Evolutionary conservation across 2,329 filamentous ascomycete genomes (phyloP).

Genomic region (Hansfordia pulvinata): DNA sequence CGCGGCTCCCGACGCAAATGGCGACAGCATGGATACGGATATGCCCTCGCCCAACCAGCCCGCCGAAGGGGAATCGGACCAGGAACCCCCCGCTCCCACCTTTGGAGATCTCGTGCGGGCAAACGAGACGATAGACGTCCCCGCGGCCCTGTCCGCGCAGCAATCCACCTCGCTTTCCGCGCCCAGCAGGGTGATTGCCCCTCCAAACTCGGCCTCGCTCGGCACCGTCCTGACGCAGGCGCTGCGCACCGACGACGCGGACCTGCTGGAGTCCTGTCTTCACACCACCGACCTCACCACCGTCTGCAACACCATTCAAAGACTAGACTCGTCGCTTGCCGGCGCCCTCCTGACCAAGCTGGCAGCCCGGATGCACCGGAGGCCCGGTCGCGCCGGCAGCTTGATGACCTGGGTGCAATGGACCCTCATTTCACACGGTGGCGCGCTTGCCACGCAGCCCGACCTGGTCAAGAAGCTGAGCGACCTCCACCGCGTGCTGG

Average conservation of each 20-base stretch:
- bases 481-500: constrained; percentile 73
- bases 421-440: constrained; percentile 85
- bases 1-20: constrained; percentile 11
- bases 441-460: constrained; percentile 76
- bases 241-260: constrained; percentile 79
- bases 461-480: constrained; percentile 66
- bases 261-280: constrained; percentile 84
- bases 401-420: constrained; percentile 95
- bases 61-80: constrained; percentile 26
- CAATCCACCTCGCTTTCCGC: constrained; percentile 25
- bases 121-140: constrained; percentile 64
- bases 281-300: constrained; percentile 63
- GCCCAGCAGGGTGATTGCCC: constrained; percentile 34
- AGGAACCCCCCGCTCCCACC: constrained; percentile 45
- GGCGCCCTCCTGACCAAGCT: constrained; percentile 68
- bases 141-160: constrained; percentile 37
- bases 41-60: constrained; percentile 13
- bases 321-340: constrained; percentile 75
- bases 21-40: constrained; percentile 13
- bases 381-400: constrained; percentile 78
- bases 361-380: constrained; percentile 72
- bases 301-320: constrained; percentile 79
- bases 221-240: constrained; percentile 89
- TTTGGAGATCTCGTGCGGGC: constrained; percentile 79
- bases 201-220: constrained; percentile 66